phyloP scores from a whole-genome alignment of 257 asterid species.

The Ehretia macrophylla region DNA sequence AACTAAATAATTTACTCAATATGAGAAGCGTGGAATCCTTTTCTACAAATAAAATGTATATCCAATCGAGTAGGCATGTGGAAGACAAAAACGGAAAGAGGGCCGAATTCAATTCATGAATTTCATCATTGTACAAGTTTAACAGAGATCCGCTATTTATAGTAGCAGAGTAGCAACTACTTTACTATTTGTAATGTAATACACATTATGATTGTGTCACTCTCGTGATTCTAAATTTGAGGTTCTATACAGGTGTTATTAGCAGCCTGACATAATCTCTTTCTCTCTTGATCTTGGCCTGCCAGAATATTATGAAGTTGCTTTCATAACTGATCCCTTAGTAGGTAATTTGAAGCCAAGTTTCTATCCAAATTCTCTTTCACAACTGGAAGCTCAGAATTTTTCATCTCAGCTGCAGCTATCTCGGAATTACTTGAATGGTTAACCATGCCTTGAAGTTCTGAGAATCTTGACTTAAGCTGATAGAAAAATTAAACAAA shows the following conservation, averaged over 20 bases:
- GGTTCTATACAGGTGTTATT: not conserved
- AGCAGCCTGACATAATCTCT: constrained; percentile 1
- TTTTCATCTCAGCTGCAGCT: constrained; percentile 30
- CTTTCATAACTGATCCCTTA: constrained; percentile 26
- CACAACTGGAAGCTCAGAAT: constrained; percentile 17
- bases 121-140: too few species aligned
- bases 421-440: constrained; percentile 34
- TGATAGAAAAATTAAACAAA: constrained; percentile 13
- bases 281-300: constrained; percentile 20
- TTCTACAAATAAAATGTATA: too few species aligned
- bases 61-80: too few species aligned
- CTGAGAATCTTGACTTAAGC: constrained; percentile 32
- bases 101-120: too few species aligned
- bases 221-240: not conserved
- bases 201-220: too few species aligned
- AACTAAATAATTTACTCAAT: too few species aligned
- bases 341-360: constrained; percentile 21
- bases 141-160: too few species aligned
- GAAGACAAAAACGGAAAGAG: too few species aligned
- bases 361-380: constrained; percentile 26
- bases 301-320: constrained; percentile 26
- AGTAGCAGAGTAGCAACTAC: too few species aligned
- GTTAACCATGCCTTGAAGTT: constrained; percentile 24
- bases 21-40: too few species aligned
- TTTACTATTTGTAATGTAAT: too few species aligned